Evolutionary conservation across 2,329 filamentous ascomycete genomes (phyloP), one percentile per base, ranked within the genome.

Genomic region (Botrytis cinerea): DNA sequence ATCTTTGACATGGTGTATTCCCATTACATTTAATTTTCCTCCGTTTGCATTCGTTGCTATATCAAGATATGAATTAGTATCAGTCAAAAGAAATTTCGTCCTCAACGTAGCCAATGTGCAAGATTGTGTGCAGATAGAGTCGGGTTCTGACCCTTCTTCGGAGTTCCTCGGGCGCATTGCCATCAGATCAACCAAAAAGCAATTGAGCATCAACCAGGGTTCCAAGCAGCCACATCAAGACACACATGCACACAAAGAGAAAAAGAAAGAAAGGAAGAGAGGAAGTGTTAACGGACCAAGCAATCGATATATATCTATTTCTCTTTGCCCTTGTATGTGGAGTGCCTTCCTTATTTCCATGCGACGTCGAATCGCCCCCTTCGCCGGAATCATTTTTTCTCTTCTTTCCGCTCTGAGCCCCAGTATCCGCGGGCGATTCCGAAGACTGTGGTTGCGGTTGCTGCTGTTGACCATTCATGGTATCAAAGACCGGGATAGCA

Each of bases 21-120:
- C 91, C 91, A 81, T 92, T 92, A 82, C 91, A 93, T 81, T 92
- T 92, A 79, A 93, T 90, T 81, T 93, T 93, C 73, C 91, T 88
- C n/a, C 91, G 85, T 78, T 93, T 93, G 82, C 91, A 93, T 80
- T 92, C 90, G 79, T 92, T 93, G 78, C 91, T 80, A 35, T 69
- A 12, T n/a, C 32, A 2, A 35, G 0, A 32, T 25, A 28, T 45
- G 5, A n/a, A 68, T 74, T 25, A 74, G 73, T 38, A 71, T 51
- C 35, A 25, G 25, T 22, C 25, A 16, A 16, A 16, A 2, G 20
- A 28, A 57, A 22, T 9, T 18, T 8, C 16, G 9, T 35, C 28
- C 14, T 69, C 32, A n/a, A 25, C 54, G 48, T 9, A 54, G 6
- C 14, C 1, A 20, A 20, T 14, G 22, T 28, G 45, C 28, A 25